phyloP scores from a whole-genome alignment of 768 basidiomycete genomes.

The Collybia sordida region DNA sequence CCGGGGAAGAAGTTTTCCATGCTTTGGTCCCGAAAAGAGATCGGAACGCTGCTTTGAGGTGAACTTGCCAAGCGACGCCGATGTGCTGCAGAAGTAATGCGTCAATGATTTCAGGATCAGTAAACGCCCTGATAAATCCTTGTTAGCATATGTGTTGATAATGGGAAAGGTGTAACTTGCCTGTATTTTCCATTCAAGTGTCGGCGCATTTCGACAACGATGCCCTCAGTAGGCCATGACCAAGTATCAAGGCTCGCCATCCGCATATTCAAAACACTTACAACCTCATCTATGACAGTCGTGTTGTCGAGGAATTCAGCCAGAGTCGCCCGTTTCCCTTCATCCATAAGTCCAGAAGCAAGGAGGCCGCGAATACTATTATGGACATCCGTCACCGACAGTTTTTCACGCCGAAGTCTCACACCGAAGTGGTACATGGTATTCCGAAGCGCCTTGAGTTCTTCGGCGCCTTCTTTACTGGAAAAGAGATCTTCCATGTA shows the following conservation, averaged over 20 bases:
- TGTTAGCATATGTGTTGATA: not conserved
- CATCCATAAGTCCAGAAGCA: slow-evolving; percentile 35
- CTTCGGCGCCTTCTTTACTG: slow-evolving; percentile 25
- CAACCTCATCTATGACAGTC: slow-evolving; percentile 37
- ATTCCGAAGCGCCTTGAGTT: slow-evolving; percentile 27
- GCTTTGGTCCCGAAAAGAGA: slow-evolving; percentile 31
- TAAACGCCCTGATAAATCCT: slow-evolving; percentile 36
- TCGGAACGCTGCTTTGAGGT: slow-evolving; percentile 30
- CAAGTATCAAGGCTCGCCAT: slow-evolving; percentile 38
- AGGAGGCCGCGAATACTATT: slow-evolving; percentile 35
- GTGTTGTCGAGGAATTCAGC: slow-evolving; percentile 39
- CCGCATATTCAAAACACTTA: slow-evolving; percentile 47
- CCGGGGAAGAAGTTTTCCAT: slow-evolving; percentile 28
- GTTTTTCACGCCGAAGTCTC: slow-evolving; percentile 20
- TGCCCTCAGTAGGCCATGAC: slow-evolving; percentile 43
- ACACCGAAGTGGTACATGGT: slow-evolving; percentile 26
- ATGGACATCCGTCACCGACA: slow-evolving; percentile 25
- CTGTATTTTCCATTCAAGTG: slow-evolving; percentile 49
- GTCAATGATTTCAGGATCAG: slow-evolving; percentile 47
- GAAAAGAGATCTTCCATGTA: slow-evolving; percentile 41
- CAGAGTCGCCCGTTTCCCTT: slow-evolving; percentile 38
- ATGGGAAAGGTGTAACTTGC: slow-evolving; percentile 10
- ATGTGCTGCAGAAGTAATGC: slow-evolving; percentile 44
- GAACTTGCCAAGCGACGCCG: slow-evolving; percentile 41
- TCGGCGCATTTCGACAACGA: slow-evolving; percentile 42